These are phyloP conservation scores for Colletotrichum shisoi DNA, from an alignment of 2,329 filamentous ascomycete genomes.

Conservation along the genomic window DNA sequence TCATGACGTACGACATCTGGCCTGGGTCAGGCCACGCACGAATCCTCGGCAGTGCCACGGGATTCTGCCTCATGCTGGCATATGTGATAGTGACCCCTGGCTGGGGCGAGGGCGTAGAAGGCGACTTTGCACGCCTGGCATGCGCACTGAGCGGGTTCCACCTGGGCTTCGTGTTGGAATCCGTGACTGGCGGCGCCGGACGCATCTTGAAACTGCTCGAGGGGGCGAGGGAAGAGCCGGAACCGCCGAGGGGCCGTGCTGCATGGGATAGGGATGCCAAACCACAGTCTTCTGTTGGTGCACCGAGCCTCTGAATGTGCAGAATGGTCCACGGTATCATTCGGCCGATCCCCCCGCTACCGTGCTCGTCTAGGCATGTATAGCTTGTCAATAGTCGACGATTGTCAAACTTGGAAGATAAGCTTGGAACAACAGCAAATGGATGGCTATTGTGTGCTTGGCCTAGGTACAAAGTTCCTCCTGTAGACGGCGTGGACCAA, in stretches of 20 bases:
- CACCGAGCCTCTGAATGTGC: not conserved
- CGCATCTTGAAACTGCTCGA: not conserved
- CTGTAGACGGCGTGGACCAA: no score
- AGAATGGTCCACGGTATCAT: not conserved
- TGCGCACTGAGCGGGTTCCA: constrained; percentile 6
- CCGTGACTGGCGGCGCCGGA: not conserved
- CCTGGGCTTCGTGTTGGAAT: constrained; percentile 12
- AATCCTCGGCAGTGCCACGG: not conserved
- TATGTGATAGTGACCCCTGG: not conserved
- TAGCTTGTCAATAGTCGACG: no score
- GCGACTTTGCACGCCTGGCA: not conserved
- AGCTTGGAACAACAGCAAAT: no score
- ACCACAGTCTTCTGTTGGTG: not conserved
- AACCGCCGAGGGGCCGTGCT: not conserved
- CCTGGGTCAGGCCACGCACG: not conserved
- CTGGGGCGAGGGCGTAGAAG: not conserved
- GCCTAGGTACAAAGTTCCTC: no score
- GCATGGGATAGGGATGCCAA: not conserved
- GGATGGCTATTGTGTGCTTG: no score
- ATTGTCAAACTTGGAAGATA: no score
- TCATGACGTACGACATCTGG: constrained; percentile 5
- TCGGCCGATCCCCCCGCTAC: not conserved
- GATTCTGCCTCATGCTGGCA: not conserved
- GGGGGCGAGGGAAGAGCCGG: not conserved
- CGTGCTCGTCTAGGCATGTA: not conserved